Evolutionary conservation across 306 rosid genomes (phyloP).

Genomic region (Benincasa hispida): DNA sequence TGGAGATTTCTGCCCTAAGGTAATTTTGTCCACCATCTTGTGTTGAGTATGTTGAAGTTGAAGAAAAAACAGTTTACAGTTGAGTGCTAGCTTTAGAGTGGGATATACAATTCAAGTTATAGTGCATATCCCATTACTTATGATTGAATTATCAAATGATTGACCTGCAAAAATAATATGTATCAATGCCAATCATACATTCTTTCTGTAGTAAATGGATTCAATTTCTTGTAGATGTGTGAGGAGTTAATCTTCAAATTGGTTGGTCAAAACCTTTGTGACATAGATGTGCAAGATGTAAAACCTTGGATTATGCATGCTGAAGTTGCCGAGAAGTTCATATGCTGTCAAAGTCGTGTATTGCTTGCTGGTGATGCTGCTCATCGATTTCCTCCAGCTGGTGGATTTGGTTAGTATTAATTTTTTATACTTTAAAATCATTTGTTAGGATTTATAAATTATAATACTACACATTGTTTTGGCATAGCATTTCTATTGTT

Average conservation of each 20-base stretch:
- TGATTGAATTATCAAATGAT: neutral
- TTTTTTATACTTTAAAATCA: constrained; percentile 11
- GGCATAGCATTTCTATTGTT: neutral
- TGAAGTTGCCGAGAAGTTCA: constrained; percentile 83
- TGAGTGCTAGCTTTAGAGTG: neutral
- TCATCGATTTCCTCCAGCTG: constrained; percentile 97
- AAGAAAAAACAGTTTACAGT: neutral
- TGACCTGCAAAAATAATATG: neutral
- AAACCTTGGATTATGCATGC: constrained; percentile 98
- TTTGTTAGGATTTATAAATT: neutral
- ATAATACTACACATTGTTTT: neutral
- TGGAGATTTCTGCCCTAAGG: constrained; percentile 64
- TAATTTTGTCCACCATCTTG: constrained; percentile 21
- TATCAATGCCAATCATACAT: neutral
- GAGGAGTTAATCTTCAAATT: constrained; percentile 60
- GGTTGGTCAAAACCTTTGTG: constrained; percentile 66
- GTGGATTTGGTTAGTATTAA: constrained; percentile 80
- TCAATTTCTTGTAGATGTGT: constrained; percentile 46
- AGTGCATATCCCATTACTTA: neutral
- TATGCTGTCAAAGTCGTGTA: constrained; percentile 37
- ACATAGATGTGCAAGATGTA: constrained; percentile 59
- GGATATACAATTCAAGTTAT: neutral
- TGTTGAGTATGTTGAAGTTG: neutral
- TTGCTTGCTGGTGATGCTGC: constrained; percentile 94
- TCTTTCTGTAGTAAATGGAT: constrained; percentile 10